These are phyloP conservation scores for Eucalyptus albens DNA, from an alignment of 345 rosid species.

Conservation along the genomic window DNA sequence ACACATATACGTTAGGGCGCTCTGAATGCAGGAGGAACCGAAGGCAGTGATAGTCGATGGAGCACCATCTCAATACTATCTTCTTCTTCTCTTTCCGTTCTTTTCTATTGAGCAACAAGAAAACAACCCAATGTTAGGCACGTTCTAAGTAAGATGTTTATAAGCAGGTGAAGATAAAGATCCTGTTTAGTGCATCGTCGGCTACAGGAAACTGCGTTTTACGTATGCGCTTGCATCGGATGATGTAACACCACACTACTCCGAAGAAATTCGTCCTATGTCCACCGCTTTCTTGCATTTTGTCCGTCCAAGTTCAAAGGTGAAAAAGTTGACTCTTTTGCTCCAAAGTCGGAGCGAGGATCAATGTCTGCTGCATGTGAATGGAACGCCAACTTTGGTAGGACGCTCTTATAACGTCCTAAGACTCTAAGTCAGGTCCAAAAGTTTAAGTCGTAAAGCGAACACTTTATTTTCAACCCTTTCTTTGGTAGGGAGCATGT, in stretches of 20 bases:
- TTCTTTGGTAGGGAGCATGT: constrained; percentile 21
- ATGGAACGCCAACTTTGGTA: not conserved
- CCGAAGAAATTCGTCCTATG: not conserved
- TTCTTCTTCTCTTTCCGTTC: not conserved
- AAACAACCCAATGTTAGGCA: not conserved
- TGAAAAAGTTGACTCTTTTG: not conserved
- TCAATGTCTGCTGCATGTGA: not conserved
- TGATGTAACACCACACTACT: not conserved
- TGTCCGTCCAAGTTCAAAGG: not conserved
- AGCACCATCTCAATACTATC: not conserved
- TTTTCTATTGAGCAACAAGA: not conserved
- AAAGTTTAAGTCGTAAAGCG: not conserved
- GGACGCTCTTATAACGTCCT: not conserved
- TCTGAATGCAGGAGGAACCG: not conserved
- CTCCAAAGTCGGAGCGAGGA: not conserved
- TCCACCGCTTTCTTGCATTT: not conserved
- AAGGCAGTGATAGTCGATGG: not conserved
- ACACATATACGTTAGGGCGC: not conserved
- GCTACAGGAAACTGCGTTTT: not conserved
- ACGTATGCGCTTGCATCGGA: not conserved
- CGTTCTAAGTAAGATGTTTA: not conserved
- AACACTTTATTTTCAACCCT: not conserved
- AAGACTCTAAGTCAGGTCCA: not conserved
- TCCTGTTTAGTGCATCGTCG: not conserved
- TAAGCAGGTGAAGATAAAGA: not conserved